A percentile compares a stretch with the other conserved stretches of the same genome.
These are phyloP conservation scores for Pezicula radicicola DNA, from an alignment of 2,329 filamentous ascomycete genomes.

Conservation along the genomic window DNA sequence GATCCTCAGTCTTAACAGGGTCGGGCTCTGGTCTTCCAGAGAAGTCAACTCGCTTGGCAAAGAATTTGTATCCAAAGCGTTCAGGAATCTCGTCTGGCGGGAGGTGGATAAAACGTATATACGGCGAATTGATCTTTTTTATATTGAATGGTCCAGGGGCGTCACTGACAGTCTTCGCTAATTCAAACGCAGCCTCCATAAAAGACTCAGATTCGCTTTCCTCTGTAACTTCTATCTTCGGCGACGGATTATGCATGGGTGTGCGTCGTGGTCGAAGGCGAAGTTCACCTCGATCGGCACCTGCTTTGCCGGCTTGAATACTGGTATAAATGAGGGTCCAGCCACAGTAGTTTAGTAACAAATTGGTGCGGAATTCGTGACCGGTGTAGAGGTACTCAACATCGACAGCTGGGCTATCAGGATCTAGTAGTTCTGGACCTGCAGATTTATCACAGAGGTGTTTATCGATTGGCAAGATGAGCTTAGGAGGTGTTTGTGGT, in stretches of 20 bases:
- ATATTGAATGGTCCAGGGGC: too few relatives aligned
- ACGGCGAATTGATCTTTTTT: too few relatives aligned
- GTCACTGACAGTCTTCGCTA: background rate
- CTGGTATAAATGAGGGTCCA: conserved; percentile 13
- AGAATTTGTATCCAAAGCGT: too few relatives aligned
- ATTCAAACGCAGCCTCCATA: background rate
- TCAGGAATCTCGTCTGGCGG: too few relatives aligned
- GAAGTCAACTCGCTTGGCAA: too few relatives aligned
- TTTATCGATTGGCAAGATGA: conserved; percentile 7
- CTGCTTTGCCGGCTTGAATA: conserved; percentile 13
- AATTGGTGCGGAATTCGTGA: conserved; percentile 9
- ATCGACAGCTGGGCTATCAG: background rate
- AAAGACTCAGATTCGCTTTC: background rate
- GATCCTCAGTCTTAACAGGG: too few relatives aligned
- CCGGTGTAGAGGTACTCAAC: conserved; percentile 17
- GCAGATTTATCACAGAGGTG: conserved; percentile 1
- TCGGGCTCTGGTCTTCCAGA: too few relatives aligned
- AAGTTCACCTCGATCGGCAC: conserved; percentile 10
- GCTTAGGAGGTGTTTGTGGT: conserved; percentile 4
- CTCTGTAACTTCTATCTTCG: background rate
- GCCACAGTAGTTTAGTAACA: conserved; percentile 8
- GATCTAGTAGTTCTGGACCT: background rate
- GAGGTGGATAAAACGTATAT: too few relatives aligned
- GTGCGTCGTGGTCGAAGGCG: background rate
- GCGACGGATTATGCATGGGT: background rate